Evolutionary conservation across 2,329 filamentous ascomycete species (phyloP), one percentile per base, ranked within the genome.

Genomic region (Pseudophaeomoniella oleicola): DNA sequence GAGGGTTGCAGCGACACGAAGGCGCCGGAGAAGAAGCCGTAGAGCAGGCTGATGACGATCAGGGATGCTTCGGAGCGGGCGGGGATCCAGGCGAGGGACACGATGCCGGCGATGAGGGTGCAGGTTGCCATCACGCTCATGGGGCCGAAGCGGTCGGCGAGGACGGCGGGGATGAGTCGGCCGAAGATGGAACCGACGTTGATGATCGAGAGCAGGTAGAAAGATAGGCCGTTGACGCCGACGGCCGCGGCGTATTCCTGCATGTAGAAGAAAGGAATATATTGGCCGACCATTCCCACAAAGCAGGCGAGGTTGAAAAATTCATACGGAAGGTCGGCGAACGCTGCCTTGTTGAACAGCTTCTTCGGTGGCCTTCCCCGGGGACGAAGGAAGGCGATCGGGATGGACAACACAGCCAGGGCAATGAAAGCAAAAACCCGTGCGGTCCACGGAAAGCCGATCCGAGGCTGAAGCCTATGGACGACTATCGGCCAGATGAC

Each of bases 11-110:
- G 15, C 30, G 71, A 71, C 19, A 81, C 69, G 46, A 76, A 79
- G 3, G 71, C 71, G 11, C 79, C 80, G 0, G 72, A 77, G n/a
- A 67, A 67, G 52, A 84, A 81, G 13, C 79, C 81, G 16, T 32
- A 32, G 30, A 32, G 30, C 10, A 32, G 14, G 14, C n/a, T 17
- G 30, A 32, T 14, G n/a, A 32, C 14, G 30, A 32, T 32, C 30
- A 13, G 10, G 12, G 30, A 6, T 9, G 9, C 30, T 32, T 32
- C 30, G 30, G n/a, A 14, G 9, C 15, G 9, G 9, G 16, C 30
- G 30, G n/a, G n/a, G n/a, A 32, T 32, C 30, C 30, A 32, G 12
- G 10, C 6, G 16, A 32, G 15, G 6, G 16, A 6, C 9, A 32
- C n/a, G 9, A 32, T 32, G 2, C 51, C 44, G 2, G 58, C 42